These are phyloP conservation scores for Tulasnella sp. DNA, from an alignment of 768 basidiomycete genomes.

Conservation along the genomic window DNA sequence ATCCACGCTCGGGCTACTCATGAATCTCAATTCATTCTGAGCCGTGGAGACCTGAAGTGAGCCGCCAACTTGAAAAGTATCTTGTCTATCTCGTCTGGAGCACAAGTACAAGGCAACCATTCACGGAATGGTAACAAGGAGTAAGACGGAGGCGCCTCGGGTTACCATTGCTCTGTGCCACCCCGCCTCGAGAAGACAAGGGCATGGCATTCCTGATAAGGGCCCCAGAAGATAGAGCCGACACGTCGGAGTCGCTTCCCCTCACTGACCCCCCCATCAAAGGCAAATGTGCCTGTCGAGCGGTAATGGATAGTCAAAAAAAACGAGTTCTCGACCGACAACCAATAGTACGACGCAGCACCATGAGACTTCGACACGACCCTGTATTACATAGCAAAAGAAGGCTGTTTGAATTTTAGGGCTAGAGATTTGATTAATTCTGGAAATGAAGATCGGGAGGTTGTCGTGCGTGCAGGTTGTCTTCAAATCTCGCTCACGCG, in stretches of 20 bases:
- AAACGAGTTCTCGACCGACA: background rate
- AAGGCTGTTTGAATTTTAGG: background rate
- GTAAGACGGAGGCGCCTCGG: background rate
- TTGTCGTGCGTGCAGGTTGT: background rate
- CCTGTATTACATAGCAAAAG: background rate
- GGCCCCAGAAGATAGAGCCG: background rate
- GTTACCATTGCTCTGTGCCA: background rate
- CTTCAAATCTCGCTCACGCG: background rate
- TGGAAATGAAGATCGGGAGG: conserved; percentile 6
- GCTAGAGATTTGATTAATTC: background rate
- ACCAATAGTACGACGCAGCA: background rate
- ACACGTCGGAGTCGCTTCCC: background rate
- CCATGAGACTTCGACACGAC: background rate
- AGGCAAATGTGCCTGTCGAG: background rate
- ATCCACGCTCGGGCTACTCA: background rate
- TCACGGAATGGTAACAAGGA: background rate
- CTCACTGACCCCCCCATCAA: background rate
- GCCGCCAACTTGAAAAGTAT: background rate
- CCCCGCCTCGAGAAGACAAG: background rate
- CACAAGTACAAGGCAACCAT: background rate
- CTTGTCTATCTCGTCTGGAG: background rate
- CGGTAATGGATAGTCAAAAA: background rate
- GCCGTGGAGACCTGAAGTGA: background rate
- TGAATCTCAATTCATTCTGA: background rate
- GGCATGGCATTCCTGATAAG: background rate